Percentiles rank a stretch among this genome's conserved stretches.
Evolutionary conservation across 805 yeast species (phyloP).

Genomic region (Metschnikowia arizonensis): DNA sequence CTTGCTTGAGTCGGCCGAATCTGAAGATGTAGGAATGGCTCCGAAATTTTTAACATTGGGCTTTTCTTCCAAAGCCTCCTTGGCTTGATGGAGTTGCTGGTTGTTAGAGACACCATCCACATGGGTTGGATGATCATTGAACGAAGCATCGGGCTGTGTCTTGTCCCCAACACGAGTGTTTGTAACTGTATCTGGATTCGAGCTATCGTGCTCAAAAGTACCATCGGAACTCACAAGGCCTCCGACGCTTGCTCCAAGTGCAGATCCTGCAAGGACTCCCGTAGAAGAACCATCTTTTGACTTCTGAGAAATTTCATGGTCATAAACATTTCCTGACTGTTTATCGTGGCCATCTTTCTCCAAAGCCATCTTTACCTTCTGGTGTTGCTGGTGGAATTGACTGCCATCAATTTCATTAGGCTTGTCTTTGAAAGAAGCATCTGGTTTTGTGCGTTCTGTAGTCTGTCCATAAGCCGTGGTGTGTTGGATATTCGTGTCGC

Average conservation of each 20-base stretch:
- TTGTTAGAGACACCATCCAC: background rate
- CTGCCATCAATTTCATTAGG: constrained; percentile 2
- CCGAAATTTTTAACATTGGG: background rate
- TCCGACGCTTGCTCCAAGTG: constrained; percentile 7
- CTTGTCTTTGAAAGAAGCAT: constrained; percentile 7
- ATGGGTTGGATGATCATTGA: background rate
- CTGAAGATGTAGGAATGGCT: background rate
- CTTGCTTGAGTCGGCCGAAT: background rate
- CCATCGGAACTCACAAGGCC: background rate
- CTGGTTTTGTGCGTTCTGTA: background rate
- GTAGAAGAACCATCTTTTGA: background rate
- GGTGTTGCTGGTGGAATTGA: constrained; percentile 7
- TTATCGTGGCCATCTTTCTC: constrained; percentile 5
- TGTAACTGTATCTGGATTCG: background rate
- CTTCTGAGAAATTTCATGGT: background rate
- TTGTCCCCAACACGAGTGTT: background rate
- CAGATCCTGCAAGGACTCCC: background rate
- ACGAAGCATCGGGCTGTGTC: constrained; percentile 3
- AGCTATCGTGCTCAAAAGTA: background rate
- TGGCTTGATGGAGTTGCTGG: constrained; percentile 1
- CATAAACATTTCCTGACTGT: constrained; percentile 4
- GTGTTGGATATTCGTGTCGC: background rate
- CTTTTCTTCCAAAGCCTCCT: background rate
- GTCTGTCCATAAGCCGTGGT: background rate
- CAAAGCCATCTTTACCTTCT: constrained; percentile 3